Evolutionary conservation across 768 basidiomycete genomes (phyloP).

Genomic region (Auriscalpium vulgare): DNA sequence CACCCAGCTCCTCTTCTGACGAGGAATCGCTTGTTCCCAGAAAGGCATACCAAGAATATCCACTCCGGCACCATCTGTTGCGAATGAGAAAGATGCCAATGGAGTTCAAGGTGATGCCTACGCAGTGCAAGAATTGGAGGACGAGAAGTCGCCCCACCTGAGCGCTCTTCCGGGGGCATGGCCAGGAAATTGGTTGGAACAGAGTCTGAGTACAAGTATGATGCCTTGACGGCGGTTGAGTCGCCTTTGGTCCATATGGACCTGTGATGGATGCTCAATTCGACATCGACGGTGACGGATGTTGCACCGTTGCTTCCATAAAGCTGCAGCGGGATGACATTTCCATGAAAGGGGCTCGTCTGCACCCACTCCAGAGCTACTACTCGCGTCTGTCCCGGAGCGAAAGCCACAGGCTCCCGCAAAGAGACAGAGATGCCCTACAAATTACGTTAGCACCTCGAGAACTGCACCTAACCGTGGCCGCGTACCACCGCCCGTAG

Average conservation of each 20-base stretch:
- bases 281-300: conserved; percentile 24
- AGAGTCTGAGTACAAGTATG: conserved; percentile 49
- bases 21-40: conserved; percentile 58
- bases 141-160: conserved; percentile 18
- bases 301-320: conserved; percentile 18
- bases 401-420: neutral
- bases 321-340: conserved; percentile 34
- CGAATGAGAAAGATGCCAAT: neutral
- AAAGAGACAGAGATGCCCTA: conserved; percentile 4
- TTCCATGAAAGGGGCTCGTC: conserved; percentile 25
- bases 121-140: conserved; percentile 60
- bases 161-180: conserved; percentile 41
- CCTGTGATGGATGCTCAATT: conserved; percentile 40
- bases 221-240: conserved; percentile 32
- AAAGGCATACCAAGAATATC: conserved; percentile 48
- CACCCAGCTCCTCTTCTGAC: conserved; percentile 60
- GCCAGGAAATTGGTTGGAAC: conserved; percentile 52
- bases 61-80: conserved; percentile 82
- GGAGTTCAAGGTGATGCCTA: conserved; percentile 24
- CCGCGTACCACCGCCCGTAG: conserved; percentile 5
- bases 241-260: conserved; percentile 29
- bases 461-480: neutral
- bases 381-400: conserved; percentile 27
- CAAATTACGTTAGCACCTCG: neutral
- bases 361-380: conserved; percentile 47